These are phyloP conservation scores for Ogataea neopini DNA, from an alignment of 805 yeast species.

Conservation along the genomic window DNA sequence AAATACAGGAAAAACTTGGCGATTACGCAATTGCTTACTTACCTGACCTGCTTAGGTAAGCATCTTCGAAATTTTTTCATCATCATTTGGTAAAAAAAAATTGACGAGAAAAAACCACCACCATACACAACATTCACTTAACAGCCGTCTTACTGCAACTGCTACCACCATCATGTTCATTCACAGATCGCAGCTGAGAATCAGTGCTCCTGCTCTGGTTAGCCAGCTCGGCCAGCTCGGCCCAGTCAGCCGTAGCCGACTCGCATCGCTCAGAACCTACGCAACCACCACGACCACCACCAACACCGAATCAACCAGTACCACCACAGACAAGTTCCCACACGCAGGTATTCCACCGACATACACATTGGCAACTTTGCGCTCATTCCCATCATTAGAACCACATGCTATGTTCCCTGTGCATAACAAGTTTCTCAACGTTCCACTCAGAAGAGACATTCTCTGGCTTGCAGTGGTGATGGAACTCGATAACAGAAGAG, in stretches of 20 bases:
- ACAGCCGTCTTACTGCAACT: not conserved
- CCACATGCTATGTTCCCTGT: constrained; percentile 80
- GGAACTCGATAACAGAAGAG: constrained; percentile 88
- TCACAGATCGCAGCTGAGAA: not conserved
- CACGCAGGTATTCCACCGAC: constrained; percentile 53
- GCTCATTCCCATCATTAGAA: constrained; percentile 88
- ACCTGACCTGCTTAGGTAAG: not conserved
- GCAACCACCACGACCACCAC: constrained; percentile 2
- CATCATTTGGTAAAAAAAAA: not conserved
- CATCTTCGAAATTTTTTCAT: not conserved
- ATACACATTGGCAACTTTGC: constrained; percentile 72
- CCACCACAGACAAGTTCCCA: constrained; percentile 18
- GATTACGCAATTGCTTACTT: not conserved
- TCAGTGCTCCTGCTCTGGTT: not conserved
- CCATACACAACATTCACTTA: not conserved
- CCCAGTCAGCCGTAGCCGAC: not conserved
- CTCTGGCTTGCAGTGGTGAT: constrained; percentile 92
- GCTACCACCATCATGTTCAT: not conserved
- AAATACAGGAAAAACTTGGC: not conserved
- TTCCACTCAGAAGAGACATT: constrained; percentile 84
- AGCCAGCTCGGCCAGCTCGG: not conserved
- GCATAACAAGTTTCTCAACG: constrained; percentile 65
- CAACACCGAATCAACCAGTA: not conserved
- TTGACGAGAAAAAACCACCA: not conserved
- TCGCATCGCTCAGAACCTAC: not conserved